phyloP scores from a whole-genome alignment of 768 basidiomycete species.

The Boletus rex-veris region DNA sequence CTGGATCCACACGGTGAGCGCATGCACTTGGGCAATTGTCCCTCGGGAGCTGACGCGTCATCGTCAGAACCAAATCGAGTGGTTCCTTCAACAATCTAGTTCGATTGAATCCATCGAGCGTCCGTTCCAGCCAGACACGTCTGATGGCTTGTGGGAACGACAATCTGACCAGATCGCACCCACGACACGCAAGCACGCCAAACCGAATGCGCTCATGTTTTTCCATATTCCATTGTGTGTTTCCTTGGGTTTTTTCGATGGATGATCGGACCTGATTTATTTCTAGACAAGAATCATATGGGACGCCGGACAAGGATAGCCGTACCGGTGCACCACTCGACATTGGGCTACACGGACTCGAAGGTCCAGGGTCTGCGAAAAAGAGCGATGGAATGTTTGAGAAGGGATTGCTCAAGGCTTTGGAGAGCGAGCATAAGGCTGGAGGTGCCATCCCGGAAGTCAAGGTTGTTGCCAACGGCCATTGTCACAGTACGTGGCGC shows the following conservation, averaged over 20 bases:
- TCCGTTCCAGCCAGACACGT: conserved; percentile 78
- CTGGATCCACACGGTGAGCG: conserved; percentile 67
- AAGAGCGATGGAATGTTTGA: conserved; percentile 81
- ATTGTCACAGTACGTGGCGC: conserved; percentile 67
- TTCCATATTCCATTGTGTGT: conserved; percentile 93
- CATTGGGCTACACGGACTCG: conserved; percentile 60
- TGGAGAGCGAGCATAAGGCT: conserved; percentile 63
- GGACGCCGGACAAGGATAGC: conserved; percentile 60
- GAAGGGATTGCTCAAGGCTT: conserved; percentile 68
- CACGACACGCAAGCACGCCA: conserved; percentile 57
- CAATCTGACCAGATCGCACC: conserved; percentile 61
- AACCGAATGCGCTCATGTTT: conserved; percentile 95
- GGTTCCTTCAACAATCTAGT: conserved; percentile 85
- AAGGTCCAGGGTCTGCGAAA: conserved; percentile 59
- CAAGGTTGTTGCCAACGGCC: conserved; percentile 88
- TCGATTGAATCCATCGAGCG: conserved; percentile 72
- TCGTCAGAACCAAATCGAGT: conserved; percentile 69
- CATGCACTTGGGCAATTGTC: neutral
- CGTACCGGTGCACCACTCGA: conserved; percentile 62
- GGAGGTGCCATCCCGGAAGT: conserved; percentile 58
- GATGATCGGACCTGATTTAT: neutral
- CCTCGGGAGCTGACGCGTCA: neutral
- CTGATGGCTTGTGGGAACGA: conserved; percentile 62
- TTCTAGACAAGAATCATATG: conserved; percentile 70
- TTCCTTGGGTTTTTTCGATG: neutral